phyloP scores from a whole-genome alignment of 2,329 filamentous ascomycete species.

The Huntiella moniliformis region DNA sequence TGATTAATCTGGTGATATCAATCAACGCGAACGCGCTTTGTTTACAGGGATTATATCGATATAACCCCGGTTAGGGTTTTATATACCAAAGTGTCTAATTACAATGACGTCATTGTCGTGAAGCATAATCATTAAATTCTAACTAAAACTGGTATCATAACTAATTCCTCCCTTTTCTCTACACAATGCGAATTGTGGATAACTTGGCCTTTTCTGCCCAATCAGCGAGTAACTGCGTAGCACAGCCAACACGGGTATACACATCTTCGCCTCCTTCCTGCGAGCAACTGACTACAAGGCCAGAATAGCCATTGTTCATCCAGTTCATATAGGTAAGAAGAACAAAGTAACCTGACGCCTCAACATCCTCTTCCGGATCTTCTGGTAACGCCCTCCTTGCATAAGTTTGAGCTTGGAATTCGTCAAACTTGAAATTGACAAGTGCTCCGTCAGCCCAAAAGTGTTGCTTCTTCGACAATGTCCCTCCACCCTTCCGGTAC shows the following conservation, averaged over 20 bases:
- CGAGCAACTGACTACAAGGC: conserved; percentile 9
- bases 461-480: conserved; percentile 10
- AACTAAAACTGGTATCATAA: conserved; percentile 10
- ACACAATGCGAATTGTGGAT: conserved; percentile 11
- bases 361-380: conserved; percentile 9
- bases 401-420: conserved; percentile 10
- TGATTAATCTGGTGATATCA: neutral
- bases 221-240: conserved; percentile 9
- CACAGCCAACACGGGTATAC: conserved; percentile 8
- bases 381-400: neutral
- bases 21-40: conserved; percentile 2
- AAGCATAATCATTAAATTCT: too few relatives aligned
- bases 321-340: conserved; percentile 11
- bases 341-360: conserved; percentile 10
- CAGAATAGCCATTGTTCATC: conserved; percentile 11
- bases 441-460: conserved; percentile 11
- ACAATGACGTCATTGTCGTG: too few relatives aligned
- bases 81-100: neutral
- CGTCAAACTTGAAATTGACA: conserved; percentile 10
- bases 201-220: conserved; percentile 12
- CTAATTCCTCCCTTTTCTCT: neutral
- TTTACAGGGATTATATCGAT: conserved; percentile 4
- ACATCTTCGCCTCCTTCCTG: conserved; percentile 6
- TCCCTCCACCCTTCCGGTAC: conserved; percentile 11
- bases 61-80: neutral